Conservation (phyloP, 331 rosid species). For the Rhamnella rubrinervis region DNA sequence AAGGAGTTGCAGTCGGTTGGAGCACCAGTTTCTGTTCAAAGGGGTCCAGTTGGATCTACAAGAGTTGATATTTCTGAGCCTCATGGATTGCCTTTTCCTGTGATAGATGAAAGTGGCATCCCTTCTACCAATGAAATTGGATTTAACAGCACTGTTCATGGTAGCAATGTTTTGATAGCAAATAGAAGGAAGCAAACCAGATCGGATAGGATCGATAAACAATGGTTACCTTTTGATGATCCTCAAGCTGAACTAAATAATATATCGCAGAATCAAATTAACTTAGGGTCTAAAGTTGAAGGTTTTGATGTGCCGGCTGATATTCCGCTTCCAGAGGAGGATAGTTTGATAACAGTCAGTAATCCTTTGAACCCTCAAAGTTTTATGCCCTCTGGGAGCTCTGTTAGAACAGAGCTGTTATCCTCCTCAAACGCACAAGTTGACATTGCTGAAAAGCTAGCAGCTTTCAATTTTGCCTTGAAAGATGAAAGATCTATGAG, state of each 20-base stretch:
- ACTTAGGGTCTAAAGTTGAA: slow-evolving; percentile 46
- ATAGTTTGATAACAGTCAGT: slow-evolving; percentile 54
- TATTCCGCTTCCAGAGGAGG: slow-evolving; percentile 71
- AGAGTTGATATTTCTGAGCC: slow-evolving; percentile 57
- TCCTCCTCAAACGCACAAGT: slow-evolving; percentile 47
- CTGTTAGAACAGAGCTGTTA: slow-evolving; percentile 47
- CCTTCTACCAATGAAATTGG: slow-evolving; percentile 39
- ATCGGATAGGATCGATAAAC: slow-evolving; percentile 53
- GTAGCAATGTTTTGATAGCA: slow-evolving; percentile 35
- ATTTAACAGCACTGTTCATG: slow-evolving; percentile 40
- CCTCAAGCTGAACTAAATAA: slow-evolving; percentile 46
- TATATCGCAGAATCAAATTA: slow-evolving; percentile 46
- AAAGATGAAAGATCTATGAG: slow-evolving; percentile 54
- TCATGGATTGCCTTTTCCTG: slow-evolving; percentile 44
- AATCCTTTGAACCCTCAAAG: slow-evolving; percentile 53
- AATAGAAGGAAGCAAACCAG: slow-evolving; percentile 49
- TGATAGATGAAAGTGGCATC: slow-evolving; percentile 41
- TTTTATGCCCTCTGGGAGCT: slow-evolving; percentile 49
- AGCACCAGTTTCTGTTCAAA: slow-evolving; percentile 89
- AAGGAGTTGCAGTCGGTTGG: slow-evolving; percentile 93
- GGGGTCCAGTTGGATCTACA: slow-evolving; percentile 56
- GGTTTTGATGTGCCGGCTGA: slow-evolving; percentile 53
- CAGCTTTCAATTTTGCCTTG: slow-evolving; percentile 50
- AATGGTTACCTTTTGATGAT: slow-evolving; percentile 52
- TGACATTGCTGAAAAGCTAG: slow-evolving; percentile 64